Base-by-base conservation (phyloP, 495 filamentous ascomycete species). In the Rostrohypoxylon terebratum region DNA sequence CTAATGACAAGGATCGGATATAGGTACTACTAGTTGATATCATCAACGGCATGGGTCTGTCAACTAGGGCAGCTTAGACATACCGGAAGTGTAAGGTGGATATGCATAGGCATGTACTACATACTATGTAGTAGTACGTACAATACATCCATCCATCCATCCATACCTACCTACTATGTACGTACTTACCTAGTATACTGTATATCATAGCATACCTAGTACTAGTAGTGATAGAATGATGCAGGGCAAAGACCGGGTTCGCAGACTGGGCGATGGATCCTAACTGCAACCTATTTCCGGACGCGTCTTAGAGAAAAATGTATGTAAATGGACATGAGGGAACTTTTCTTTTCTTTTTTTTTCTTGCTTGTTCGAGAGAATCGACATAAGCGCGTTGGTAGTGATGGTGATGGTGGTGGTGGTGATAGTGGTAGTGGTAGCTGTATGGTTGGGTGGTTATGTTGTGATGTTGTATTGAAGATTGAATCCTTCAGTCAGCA, bases 21-120 rank as follows among this genome's bases (percentile, higher is more conserved):
- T 28, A 28, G 28, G 28, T 44, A n/a, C n/a, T n/a, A n/a, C n/a
- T n/a, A 59, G 45, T 65, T 53, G 71, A 66, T 69, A 69, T 69
- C 48, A 69, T 69, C 48, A n/a, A 66, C 66, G 54, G 47, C 72
- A 65, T 68, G 59, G 63, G 63, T 71, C 59, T 36, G 57, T 62
- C 59, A 58, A 62, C 59, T 67, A 65, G 40, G 63, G 63, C 72
- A 55, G 67, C 62, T 36, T 45, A 71, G 59, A 48, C 67, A 71
- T 60, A 42, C 72, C 68, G 40, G 59, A 75, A 67, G 66, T 31
- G 72, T 75, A 68, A 71, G 72, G 63, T 75, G 54, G 45, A 67
- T 67, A 69, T 70, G 44, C 51, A 59, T 62, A 60, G 31, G 16
- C 23, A 38, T 18, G 28, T 28, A 28, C 28, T 28, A 28, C 28